Base-by-base conservation (phyloP, 352 stramenopile species). In the Phytophthora rubi region DNA sequence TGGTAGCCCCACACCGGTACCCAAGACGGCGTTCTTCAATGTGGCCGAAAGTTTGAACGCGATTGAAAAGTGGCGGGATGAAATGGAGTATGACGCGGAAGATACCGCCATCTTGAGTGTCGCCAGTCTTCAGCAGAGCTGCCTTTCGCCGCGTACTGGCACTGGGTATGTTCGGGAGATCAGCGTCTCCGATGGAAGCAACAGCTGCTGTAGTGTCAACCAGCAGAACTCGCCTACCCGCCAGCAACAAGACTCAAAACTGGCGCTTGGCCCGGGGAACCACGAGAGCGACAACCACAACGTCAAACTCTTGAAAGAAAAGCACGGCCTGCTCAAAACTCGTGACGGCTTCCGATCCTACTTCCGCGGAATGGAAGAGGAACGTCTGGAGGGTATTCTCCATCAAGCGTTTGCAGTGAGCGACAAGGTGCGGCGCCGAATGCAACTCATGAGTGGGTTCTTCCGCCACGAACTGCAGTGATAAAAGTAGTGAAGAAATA, bases 11-110 rank as follows among this genome's bases (percentile, higher is more conserved):
- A 53, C 48, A 16, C 16, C n/a, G n/a, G 55, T 65, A 39, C 74
- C 67, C 10, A 74, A 76, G 62, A 68, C 65, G 58, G 37, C 71
- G 9, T 91, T 92, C 53, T 92, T 94, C 70, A 90, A 94, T 66
- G 83, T 94, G 15, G 76, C 75, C 0, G 78, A 88, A 60, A 93
- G 86, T 60, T 64, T 93, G 35, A 76, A 90, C 44, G 86, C 84
- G 16, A 91, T 93, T 63, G 81, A 90, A 56, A 80, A 82, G 37
- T 94, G 86, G 84, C 73, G 82, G n/a, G 83, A 93, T 53, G 71
- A 88, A 55, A 85, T 88, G 78, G 81, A 89, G 35, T 74, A 82
- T 26, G 56, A 79, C 57, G 66, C 75, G 3, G 69, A 75, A 39
- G 61, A 77, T 44, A 69, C 48, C 5, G 54, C 37, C 6, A 54